Percentiles rank a stretch among this genome's conserved stretches.
These are phyloP conservation scores for Podospora comata DNA, from an alignment of 495 filamentous ascomycete genomes.

Conservation along the genomic window DNA sequence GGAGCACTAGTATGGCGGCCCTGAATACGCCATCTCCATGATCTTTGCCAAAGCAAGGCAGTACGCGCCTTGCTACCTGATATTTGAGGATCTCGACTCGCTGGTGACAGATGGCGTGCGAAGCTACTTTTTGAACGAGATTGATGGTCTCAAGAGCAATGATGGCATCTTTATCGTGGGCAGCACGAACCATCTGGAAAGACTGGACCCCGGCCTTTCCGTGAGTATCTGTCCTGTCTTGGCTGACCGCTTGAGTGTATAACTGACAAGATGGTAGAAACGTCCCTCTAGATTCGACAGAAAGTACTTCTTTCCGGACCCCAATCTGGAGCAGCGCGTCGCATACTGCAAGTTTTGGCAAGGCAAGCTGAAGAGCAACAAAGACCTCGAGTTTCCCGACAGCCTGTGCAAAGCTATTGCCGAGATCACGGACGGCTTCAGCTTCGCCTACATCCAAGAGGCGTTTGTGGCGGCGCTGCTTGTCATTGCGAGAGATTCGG, in stretches of 20 bases:
- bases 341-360: conserved; percentile 60
- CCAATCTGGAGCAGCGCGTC: conserved; percentile 49
- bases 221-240: conserved; percentile 21
- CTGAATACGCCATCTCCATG: conserved; percentile 42
- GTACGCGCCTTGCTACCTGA: conserved; percentile 50
- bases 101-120: conserved; percentile 52
- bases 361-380: conserved; percentile 52
- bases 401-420: conserved; percentile 53
- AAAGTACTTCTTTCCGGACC: conserved; percentile 60
- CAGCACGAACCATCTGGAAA: conserved; percentile 60
- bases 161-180: conserved; percentile 66
- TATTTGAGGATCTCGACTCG: conserved; percentile 68
- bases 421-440: conserved; percentile 57
- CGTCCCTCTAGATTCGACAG: conserved; percentile 63
- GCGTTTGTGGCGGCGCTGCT: conserved; percentile 59
- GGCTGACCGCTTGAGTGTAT: no score
- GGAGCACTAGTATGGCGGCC: conserved; percentile 34
- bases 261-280: conserved; percentile 34
- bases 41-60: conserved; percentile 53
- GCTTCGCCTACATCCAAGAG: conserved; percentile 65
- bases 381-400: conserved; percentile 55
- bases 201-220: conserved; percentile 59
- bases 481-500: conserved; percentile 42
- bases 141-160: conserved; percentile 65
- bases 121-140: conserved; percentile 68